Evolutionary conservation across 2,329 filamentous ascomycete genomes (phyloP), one percentile per base, ranked within the genome.

Genomic region (Periconia macrospinosa): DNA sequence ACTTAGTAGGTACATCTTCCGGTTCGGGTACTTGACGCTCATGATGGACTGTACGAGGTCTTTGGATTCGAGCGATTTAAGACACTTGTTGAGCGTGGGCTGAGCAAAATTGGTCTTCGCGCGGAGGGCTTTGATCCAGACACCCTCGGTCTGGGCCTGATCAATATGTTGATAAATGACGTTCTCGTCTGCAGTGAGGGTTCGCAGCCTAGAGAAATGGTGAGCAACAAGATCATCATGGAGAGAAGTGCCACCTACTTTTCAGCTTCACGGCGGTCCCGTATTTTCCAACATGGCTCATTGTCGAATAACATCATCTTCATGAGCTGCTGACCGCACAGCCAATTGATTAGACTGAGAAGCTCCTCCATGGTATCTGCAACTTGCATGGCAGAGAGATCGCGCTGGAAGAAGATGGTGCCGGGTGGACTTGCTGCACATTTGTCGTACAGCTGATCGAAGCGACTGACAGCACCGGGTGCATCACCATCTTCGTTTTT

Each of bases 1-100:
- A 50, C 88, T 86, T 68, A 96, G 87, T 82, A 99, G 96, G 81
- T 94, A 99, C 83, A 96, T 96, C 77, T 96, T 96, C 71, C 94
- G 89, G 61, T 88, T 90, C 27, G 91, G 91, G 69, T 90, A 88
- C 76, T 96, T 92, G 75, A 96, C 92, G 73, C 89, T 94, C 77
- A 93, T 94, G 77, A 97, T 92, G 53, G 87, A 86, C 67, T 90
- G 89, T 73, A 99, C 92, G 70, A 95, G 86, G 35, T 86, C 86
- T 71, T 91, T 92, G 40, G 82, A 78, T 73, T 95, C 90, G 57
- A 99, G 86, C 58, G 87, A 86, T 78, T 95, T 96, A 63, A 97
- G 82, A 27, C 87, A 87, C 65, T 89, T 88, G 64, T 89, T 90
- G 65, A 97, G 83, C 37, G 90, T 85, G 47, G 88, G 88, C 67